Percentiles rank a stretch among this genome's conserved stretches.
These are phyloP conservation scores for Pascua guehoae DNA, from an alignment of 1,284 basidiomycete species.

Conservation along the genomic window DNA sequence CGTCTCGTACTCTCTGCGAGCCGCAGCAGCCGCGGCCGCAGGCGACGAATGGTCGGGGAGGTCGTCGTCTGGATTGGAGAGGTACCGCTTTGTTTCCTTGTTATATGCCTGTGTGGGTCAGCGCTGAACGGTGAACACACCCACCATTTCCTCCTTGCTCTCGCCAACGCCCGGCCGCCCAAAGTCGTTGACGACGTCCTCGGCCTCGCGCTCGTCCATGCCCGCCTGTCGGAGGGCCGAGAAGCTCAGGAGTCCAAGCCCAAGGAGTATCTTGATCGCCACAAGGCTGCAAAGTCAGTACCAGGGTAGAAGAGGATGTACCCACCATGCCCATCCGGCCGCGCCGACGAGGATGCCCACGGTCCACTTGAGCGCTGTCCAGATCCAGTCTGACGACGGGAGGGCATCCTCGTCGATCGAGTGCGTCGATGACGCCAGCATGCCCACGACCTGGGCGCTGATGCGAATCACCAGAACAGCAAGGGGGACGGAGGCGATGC, in stretches of 20 bases:
- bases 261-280: constrained; percentile 80
- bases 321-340: constrained; percentile 72
- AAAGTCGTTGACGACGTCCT: constrained; percentile 77
- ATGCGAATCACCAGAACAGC: constrained; percentile 88
- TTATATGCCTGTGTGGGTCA: constrained; percentile 63
- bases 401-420: constrained; percentile 20
- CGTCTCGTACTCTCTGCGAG: neutral
- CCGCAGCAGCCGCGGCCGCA: constrained; percentile 1
- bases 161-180: constrained; percentile 82
- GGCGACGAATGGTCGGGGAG: constrained; percentile 53
- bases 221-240: constrained; percentile 69
- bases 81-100: constrained; percentile 66
- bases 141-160: constrained; percentile 73
- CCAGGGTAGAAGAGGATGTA: constrained; percentile 1
- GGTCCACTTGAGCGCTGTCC: constrained; percentile 58
- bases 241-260: constrained; percentile 78
- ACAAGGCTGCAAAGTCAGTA: constrained; percentile 58
- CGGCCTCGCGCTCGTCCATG: constrained; percentile 67
- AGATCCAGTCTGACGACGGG: constrained; percentile 39
- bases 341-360: constrained; percentile 60
- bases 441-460: constrained; percentile 68
- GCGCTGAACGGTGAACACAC: no score
- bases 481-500: constrained; percentile 88
- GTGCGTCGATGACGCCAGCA: constrained; percentile 53
- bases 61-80: constrained; percentile 68